Conservation (phyloP, 345 rosid species). For the Salix arbutifolia region DNA sequence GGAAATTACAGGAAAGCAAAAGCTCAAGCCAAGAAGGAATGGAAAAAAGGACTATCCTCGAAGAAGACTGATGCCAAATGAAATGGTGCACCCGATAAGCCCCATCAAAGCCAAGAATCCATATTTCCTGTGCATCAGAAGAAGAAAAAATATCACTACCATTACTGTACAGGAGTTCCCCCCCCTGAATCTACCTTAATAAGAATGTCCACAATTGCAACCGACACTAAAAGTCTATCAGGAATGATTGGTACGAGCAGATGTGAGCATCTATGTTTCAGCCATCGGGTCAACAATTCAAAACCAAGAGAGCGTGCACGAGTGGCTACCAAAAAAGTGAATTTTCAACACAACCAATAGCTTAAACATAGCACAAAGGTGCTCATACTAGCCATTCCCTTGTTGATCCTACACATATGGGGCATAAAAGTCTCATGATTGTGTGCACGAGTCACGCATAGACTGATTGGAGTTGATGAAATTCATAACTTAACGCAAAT, state of each 20-base stretch:
- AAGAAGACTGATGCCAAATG: slow-evolving; percentile 59
- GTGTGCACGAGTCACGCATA: not conserved
- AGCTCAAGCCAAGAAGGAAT: not conserved
- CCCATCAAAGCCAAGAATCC: slow-evolving; percentile 60
- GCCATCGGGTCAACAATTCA: too few species aligned
- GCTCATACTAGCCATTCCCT: too few species aligned
- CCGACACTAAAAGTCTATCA: too few species aligned
- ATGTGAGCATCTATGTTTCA: too few species aligned
- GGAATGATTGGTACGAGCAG: too few species aligned
- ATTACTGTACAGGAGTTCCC: not conserved
- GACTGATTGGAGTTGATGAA: not conserved
- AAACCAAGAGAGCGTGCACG: too few species aligned
- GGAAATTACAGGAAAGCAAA: not conserved
- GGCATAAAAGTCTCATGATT: not conserved
- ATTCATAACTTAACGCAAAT: not conserved
- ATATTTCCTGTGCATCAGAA: slow-evolving; percentile 48
- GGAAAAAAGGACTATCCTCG: slow-evolving; percentile 5
- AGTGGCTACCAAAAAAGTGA: too few species aligned
- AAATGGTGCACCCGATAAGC: slow-evolving; percentile 63
- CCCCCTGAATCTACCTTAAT: too few species aligned
- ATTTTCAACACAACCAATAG: too few species aligned
- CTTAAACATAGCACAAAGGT: too few species aligned
- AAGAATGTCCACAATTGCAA: too few species aligned
- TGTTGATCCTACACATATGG: not conserved
- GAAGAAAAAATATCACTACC: too few species aligned